Base-by-base conservation (phyloP, 495 filamentous ascomycete species). In the Aspergillus olivimuriae region DNA sequence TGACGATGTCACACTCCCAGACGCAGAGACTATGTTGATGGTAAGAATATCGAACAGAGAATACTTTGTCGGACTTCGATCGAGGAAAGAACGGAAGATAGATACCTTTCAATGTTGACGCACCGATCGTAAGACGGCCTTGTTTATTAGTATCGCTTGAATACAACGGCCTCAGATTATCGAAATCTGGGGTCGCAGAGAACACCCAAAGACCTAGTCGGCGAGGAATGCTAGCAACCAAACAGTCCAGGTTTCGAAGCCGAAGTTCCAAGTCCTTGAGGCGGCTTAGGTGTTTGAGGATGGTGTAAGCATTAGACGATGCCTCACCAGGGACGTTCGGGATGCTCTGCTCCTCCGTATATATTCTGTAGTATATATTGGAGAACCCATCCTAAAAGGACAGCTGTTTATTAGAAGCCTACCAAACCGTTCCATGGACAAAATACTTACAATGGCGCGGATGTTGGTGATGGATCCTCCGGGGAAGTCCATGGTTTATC, bases 281-380 rank as follows among this genome's bases (percentile, higher is more conserved):
- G 30, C 66, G 68, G 47, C 67, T 66, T 9, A 71, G 53, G 56
- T 71, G 67, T 34, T 65, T 70, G 16, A 73, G 54, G 40, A 71
- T 68, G 2, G 61, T 65, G 39, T 61, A 68, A 30, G 64, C 63
- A 53, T 67, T 73, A 24, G 65, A 51, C 8, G 61, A 60, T 14
- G 56, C 52, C 15, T 73, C 69, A 19, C 55, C 55, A n/a, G 64
- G 45, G 28, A 54, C 48, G 47, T 56, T 68, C 12, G 55, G 34
- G 41, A 59, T 63, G 47, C 53, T 55, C 30, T 55, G 48, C 39
- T 71, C 69, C 46, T 71, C 69, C 15, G 66, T 70, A 50, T 73
- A 73, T 48, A 71, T 71, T 47, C 69, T 67, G 67, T 67, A 73
- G 37, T 71, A 66, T 7, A 73, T 71, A 20, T 60, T 64, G 52